phyloP scores from a whole-genome alignment of 495 filamentous ascomycete species.

The Neurospora sp. region DNA sequence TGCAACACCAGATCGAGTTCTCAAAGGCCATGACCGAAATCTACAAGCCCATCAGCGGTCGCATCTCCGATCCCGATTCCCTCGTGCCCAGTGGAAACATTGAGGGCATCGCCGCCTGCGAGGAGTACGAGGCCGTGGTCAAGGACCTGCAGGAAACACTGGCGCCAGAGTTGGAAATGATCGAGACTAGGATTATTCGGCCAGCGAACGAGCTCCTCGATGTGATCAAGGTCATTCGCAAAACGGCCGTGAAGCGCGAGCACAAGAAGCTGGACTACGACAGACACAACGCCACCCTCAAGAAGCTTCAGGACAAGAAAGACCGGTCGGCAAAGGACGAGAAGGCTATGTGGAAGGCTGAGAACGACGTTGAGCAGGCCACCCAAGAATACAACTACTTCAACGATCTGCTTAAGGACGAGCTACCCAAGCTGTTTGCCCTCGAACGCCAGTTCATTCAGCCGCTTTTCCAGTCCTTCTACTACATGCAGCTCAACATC shows the following conservation, averaged over 20 bases:
- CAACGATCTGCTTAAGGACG: conserved; percentile 92
- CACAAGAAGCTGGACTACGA: conserved; percentile 98
- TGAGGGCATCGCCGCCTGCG: conserved; percentile 91
- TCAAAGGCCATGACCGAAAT: conserved; percentile 90
- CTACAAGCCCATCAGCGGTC: conserved; percentile 96
- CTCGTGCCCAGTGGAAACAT: conserved; percentile 72
- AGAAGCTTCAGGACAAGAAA: conserved; percentile 96
- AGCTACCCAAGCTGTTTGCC: conserved; percentile 83
- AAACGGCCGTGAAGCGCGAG: conserved; percentile 78
- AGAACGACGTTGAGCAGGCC: conserved; percentile 81
- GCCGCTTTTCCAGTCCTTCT: conserved; percentile 96
- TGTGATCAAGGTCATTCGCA: conserved; percentile 90
- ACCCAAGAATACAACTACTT: conserved; percentile 96
- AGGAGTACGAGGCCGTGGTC: conserved; percentile 91
- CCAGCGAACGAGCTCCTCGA: conserved; percentile 93
- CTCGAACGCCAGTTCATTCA: conserved; percentile 97
- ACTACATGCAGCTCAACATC: conserved; percentile 99
- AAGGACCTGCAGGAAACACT: conserved; percentile 82
- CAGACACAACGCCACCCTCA: conserved; percentile 66
- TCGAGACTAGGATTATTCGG: conserved; percentile 79
- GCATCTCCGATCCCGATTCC: conserved; percentile 85
- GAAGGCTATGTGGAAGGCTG: conserved; percentile 92
- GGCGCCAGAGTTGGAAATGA: conserved; percentile 92
- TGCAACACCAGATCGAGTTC: conserved; percentile 96
- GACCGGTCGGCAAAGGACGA: conserved; percentile 95